phyloP scores from a whole-genome alignment of 371 early-diverging fungal genomes.

The Mucor saturninus region DNA sequence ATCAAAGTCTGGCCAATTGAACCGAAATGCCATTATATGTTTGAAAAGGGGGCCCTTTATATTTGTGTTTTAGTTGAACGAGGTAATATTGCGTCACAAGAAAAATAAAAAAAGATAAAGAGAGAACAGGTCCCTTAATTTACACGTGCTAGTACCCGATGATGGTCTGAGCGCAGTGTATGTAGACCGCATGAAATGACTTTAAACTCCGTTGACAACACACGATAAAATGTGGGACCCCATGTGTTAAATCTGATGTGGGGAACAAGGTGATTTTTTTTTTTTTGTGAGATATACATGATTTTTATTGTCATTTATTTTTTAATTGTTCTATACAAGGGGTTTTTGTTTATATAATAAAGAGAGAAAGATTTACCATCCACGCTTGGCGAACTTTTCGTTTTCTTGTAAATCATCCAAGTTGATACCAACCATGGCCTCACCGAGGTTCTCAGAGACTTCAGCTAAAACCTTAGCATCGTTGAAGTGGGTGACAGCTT shows the following conservation, averaged over 20 bases:
- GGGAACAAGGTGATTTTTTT: too few species aligned
- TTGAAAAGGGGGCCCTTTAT: too few species aligned
- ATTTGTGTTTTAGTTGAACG: too few species aligned
- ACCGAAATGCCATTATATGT: constrained; percentile 86
- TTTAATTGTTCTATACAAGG: constrained; percentile 7
- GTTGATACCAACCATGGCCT: constrained; percentile 97
- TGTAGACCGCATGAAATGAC: too few species aligned
- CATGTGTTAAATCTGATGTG: too few species aligned
- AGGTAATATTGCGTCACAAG: background rate
- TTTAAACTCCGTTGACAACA: too few species aligned
- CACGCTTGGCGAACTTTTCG: constrained; percentile 76
- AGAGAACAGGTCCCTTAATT: too few species aligned
- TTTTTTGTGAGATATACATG: background rate
- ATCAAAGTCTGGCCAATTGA: constrained; percentile 94
- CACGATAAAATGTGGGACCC: too few species aligned
- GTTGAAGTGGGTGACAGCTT: constrained; percentile 95
- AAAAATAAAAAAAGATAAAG: background rate
- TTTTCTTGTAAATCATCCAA: constrained; percentile 69
- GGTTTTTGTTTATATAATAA: background rate
- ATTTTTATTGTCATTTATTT: background rate
- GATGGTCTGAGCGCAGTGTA: too few species aligned
- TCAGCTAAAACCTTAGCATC: constrained; percentile 88
- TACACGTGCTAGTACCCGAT: too few species aligned
- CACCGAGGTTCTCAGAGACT: constrained; percentile 92
- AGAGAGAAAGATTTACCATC: constrained; percentile 60